phyloP scores from a whole-genome alignment of 1,284 basidiomycete genomes.

The Heterobasidion parviporum region DNA sequence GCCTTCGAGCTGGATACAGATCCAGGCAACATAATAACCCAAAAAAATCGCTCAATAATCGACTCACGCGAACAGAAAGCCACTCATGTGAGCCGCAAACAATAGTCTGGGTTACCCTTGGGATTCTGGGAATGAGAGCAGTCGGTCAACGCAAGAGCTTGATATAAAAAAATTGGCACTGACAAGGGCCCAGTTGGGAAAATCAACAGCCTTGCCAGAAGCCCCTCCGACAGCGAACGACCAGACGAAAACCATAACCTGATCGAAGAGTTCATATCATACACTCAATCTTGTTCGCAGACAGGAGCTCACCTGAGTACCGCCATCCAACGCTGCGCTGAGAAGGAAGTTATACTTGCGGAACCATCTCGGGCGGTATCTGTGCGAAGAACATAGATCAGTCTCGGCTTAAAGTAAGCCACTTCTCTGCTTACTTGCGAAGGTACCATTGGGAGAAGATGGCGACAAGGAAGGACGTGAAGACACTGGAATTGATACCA shows the following conservation, averaged over 20 bases:
- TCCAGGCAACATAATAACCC: not conserved
- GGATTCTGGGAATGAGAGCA: not conserved
- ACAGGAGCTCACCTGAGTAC: constrained; percentile 23
- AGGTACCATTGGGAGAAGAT: not conserved
- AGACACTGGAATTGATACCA: not conserved
- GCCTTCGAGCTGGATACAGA: not conserved
- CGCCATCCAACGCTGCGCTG: constrained; percentile 43
- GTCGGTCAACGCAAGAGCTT: not conserved
- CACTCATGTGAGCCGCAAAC: not conserved
- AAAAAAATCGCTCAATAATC: not conserved
- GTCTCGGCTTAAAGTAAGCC: not conserved
- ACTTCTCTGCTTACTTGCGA: not conserved
- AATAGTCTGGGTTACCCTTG: not conserved
- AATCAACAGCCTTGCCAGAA: constrained; percentile 28
- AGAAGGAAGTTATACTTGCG: constrained; percentile 50
- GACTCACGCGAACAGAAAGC: not conserved
- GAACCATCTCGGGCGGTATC: not conserved
- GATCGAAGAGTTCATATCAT: too few species aligned
- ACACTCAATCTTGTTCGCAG: too few species aligned
- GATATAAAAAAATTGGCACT: not conserved
- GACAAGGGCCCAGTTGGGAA: constrained; percentile 26
- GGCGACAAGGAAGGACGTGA: not conserved
- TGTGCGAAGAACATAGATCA: not conserved
- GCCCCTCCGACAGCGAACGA: constrained; percentile 49
- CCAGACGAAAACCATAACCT: constrained; percentile 43